A percentile compares a stretch with the other conserved stretches of the same genome.
Evolutionary conservation across 2,329 filamentous ascomycete species (phyloP).

Genomic region (Plenodomus lindquistii): DNA sequence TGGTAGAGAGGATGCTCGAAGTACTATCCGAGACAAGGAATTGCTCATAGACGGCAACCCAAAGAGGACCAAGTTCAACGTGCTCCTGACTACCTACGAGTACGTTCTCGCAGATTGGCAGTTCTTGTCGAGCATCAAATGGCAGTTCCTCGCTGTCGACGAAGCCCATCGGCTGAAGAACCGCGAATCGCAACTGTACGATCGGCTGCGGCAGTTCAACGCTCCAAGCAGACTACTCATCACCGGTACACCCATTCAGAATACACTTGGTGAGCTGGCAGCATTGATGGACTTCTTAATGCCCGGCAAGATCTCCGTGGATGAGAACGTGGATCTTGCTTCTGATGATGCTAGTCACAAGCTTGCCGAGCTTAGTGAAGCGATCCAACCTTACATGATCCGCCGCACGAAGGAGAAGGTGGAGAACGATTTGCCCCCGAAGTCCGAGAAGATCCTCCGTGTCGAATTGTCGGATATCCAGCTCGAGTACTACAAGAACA

Average conservation of each 20-base stretch:
- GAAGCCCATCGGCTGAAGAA: slow-evolving; percentile 98
- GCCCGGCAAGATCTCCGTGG: slow-evolving; percentile 88
- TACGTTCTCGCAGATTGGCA: slow-evolving; percentile 86
- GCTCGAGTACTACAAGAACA: slow-evolving; percentile 98
- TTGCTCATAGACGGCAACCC: slow-evolving; percentile 83
- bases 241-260: slow-evolving; percentile 96
- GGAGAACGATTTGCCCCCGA: slow-evolving; percentile 92
- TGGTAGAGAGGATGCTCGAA: slow-evolving; percentile 82
- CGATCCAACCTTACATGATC: slow-evolving; percentile 92
- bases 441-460: slow-evolving; percentile 98
- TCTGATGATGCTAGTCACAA: slow-evolving; percentile 84
- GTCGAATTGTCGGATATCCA: slow-evolving; percentile 96
- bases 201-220: slow-evolving; percentile 81
- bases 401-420: slow-evolving; percentile 97
- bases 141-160: slow-evolving; percentile 95
- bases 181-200: slow-evolving; percentile 89
- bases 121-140: slow-evolving; percentile 88
- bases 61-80: slow-evolving; percentile 92
- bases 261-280: slow-evolving; percentile 89
- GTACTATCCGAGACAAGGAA: slow-evolving; percentile 88
- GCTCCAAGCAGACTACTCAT: slow-evolving; percentile 89
- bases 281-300: slow-evolving; percentile 95
- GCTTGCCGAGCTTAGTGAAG: slow-evolving; percentile 79
- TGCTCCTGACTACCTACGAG: slow-evolving; percentile 96
- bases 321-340: slow-evolving; percentile 85